Evolutionary conservation across 108 stramenopile genomes (phyloP), one percentile per base, ranked within the genome.

Genomic region (Nitzschia palea): DNA sequence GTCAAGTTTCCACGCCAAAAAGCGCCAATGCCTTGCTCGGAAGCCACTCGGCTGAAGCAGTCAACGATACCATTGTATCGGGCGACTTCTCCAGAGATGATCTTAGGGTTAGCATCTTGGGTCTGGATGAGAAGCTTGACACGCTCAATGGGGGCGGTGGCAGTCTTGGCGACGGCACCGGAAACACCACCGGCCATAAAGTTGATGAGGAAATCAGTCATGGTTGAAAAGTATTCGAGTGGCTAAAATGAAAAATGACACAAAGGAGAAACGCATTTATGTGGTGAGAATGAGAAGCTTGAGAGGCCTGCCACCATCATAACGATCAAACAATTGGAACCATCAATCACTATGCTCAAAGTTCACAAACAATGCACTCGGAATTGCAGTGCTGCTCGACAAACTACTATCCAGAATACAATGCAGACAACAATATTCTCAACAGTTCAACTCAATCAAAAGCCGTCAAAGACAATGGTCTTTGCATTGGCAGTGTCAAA

Each of bases 1-100:
- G 96, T 97, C 67, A 92, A 68, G 90, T 99, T 98, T 56, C 98
- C 98, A 70, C 97, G 89, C 98, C 98, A 99, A 81, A 95, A 92
- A 67, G 94, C 91, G 48, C 64, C 68, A 65, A 94, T 70, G 45
- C 92, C 96, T 73, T 99, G 97, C 77, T 99, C 98, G 22, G 48
- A 48, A 55, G 93, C 84, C 44, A 99, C 97, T 73, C 98, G 95
- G 72, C 81, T 73, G 83, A 98, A 94, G 91, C 97, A 96, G 86
- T 97, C 92, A 44, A 90, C 82, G 58, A 97, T 90, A 30, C 97
- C 95, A 58, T 94, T 97, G 87, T 98, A 99, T 59, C 98, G 94
- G 32, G 86, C 77, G 58, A 96, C 92, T 73, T 97, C 94, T 73
- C 96, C 96, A 56, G 80, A 78, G 74, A 96, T 91, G 79, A 98